These are phyloP conservation scores for Phytopythium cucurbitacearum DNA, from an alignment of 352 stramenopile genomes.

Conservation along the genomic window DNA sequence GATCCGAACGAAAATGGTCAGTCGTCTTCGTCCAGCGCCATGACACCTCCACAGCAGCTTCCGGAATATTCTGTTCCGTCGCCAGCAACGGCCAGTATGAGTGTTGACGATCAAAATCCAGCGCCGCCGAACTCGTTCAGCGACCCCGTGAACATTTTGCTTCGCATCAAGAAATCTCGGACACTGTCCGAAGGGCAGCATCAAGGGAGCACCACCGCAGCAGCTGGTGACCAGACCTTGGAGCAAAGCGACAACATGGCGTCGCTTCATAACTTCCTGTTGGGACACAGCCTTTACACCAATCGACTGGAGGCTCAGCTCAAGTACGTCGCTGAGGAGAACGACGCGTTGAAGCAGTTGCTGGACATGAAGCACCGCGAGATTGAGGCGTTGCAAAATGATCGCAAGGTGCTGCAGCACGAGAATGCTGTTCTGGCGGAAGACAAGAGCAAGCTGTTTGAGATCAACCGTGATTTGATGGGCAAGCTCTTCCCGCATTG, in stretches of 20 bases:
- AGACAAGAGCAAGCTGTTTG: constrained; percentile 78
- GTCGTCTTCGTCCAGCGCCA: no score
- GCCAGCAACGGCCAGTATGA: neutral
- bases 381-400: constrained; percentile 41
- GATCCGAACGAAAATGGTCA: constrained; percentile 3
- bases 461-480: constrained; percentile 70
- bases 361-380: constrained; percentile 52
- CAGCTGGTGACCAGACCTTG: constrained; percentile 23
- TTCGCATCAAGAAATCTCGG: constrained; percentile 75
- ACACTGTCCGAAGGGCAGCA: constrained; percentile 16
- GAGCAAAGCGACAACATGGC: constrained; percentile 50
- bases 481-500: constrained; percentile 66
- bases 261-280: constrained; percentile 66
- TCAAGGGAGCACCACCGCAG: constrained; percentile 22
- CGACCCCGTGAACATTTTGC: constrained; percentile 69
- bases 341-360: constrained; percentile 45
- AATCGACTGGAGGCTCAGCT: constrained; percentile 72
- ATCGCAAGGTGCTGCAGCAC: constrained; percentile 59
- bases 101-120: constrained; percentile 10
- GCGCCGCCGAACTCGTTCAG: constrained; percentile 59
- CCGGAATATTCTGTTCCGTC: no score
- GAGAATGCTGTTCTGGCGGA: constrained; percentile 64
- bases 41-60: no score
- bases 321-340: constrained; percentile 62
- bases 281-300: constrained; percentile 65